These are phyloP conservation scores for Dillenia suffruticosa DNA, from an alignment of 164 flowering plant genomes.

Conservation along the genomic window DNA sequence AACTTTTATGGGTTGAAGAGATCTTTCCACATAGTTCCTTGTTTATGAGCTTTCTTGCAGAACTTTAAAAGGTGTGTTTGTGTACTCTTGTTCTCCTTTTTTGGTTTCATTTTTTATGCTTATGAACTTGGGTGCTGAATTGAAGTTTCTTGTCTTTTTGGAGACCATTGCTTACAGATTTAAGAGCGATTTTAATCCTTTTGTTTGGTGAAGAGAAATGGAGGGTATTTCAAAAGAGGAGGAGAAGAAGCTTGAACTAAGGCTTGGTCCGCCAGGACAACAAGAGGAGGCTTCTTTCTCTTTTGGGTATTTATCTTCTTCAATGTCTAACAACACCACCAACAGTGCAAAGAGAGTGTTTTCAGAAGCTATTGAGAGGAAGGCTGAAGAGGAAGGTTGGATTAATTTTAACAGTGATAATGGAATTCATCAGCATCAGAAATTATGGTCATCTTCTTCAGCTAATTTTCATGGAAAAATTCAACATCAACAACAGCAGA, in stretches of 20 bases:
- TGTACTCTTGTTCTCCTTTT: not conserved
- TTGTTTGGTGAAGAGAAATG: slow-evolving; percentile 32
- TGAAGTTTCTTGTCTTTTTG: slow-evolving; percentile 18
- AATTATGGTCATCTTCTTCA: slow-evolving; percentile 19
- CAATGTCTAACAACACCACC: slow-evolving; percentile 5
- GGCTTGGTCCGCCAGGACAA: slow-evolving; percentile 80
- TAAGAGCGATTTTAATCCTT: slow-evolving; percentile 46
- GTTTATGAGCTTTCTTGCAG: not conserved
- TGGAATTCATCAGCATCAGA: slow-evolving; percentile 17
- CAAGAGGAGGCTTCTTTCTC: slow-evolving; percentile 35
- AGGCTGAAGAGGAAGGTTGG: slow-evolving; percentile 2
- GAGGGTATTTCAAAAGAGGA: slow-evolving; percentile 33
- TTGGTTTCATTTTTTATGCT: not conserved
- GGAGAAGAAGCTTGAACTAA: slow-evolving; percentile 70
- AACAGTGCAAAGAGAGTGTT: slow-evolving; percentile 18
- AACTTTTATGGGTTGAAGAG: not conserved
- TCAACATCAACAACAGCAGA: slow-evolving; percentile 27
- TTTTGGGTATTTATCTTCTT: slow-evolving; percentile 30
- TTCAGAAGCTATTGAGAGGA: slow-evolving; percentile 11
- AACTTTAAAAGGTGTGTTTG: slow-evolving; percentile 2
- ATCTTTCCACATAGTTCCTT: not conserved
- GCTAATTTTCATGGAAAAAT: slow-evolving; percentile 8
- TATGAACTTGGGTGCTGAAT: slow-evolving; percentile 34
- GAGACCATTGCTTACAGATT: slow-evolving; percentile 37
- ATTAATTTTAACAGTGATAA: slow-evolving; percentile 5